Evolutionary conservation across 2,329 filamentous ascomycete genomes (phyloP).

Genomic region (Alternaria burnsii): DNA sequence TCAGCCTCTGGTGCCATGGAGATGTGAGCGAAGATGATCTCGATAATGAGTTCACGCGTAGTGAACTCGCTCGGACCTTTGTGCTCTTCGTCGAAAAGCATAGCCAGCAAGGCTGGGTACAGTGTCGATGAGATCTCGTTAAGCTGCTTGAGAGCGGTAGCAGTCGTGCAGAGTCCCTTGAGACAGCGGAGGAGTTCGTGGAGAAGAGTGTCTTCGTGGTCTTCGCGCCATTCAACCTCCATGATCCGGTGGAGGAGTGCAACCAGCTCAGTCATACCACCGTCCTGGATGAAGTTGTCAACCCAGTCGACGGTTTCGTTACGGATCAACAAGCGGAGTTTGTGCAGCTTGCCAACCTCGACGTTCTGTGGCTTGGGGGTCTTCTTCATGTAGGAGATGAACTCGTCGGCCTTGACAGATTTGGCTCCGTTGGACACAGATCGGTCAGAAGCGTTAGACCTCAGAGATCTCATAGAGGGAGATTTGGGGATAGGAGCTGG

Average conservation of each 20-base stretch:
- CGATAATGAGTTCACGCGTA: slow-evolving; percentile 88
- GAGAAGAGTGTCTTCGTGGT: slow-evolving; percentile 91
- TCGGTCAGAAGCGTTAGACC: slow-evolving; percentile 64
- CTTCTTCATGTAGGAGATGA: slow-evolving; percentile 84
- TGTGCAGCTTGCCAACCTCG: slow-evolving; percentile 95
- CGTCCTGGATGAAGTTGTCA: slow-evolving; percentile 85
- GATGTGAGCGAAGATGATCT: slow-evolving; percentile 87
- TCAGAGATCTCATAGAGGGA: slow-evolving; percentile 65
- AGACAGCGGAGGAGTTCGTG: slow-evolving; percentile 93
- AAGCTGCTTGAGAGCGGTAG: slow-evolving; percentile 82
- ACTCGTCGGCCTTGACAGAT: slow-evolving; percentile 79
- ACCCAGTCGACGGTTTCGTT: slow-evolving; percentile 98
- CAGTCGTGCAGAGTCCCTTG: slow-evolving; percentile 93
- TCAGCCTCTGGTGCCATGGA: slow-evolving; percentile 66
- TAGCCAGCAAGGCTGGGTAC: slow-evolving; percentile 83
- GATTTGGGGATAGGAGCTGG: slow-evolving; percentile 74
- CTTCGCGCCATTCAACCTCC: slow-evolving; percentile 96
- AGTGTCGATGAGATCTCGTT: slow-evolving; percentile 79
- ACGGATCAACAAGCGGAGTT: slow-evolving; percentile 84
- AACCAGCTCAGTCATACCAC: slow-evolving; percentile 92
- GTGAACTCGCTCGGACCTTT: slow-evolving; percentile 97
- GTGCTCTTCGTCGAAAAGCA: slow-evolving; percentile 97
- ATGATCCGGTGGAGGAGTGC: slow-evolving; percentile 88
- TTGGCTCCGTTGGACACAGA: slow-evolving; percentile 75
- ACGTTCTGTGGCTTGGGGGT: slow-evolving; percentile 82